Percentiles rank a stretch among this genome's conserved stretches.
These are phyloP conservation scores for Coleophoma eucalyptorum DNA, from an alignment of 2,329 filamentous ascomycete species.

Conservation along the genomic window DNA sequence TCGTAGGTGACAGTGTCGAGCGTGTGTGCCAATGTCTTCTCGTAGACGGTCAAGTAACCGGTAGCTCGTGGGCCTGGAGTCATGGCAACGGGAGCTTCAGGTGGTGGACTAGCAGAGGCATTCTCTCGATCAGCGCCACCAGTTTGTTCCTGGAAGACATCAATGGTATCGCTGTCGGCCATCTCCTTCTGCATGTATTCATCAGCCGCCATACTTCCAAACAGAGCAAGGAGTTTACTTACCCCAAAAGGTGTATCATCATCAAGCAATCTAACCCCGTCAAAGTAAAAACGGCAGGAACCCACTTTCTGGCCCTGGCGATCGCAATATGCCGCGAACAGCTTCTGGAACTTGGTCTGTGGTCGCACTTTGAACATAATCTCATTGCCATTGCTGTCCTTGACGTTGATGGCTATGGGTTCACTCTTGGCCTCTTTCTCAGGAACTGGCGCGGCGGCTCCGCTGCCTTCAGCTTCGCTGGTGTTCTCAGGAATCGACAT, in stretches of 20 bases:
- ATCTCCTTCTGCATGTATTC: background rate
- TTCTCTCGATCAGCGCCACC: background rate
- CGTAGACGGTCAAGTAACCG: constrained; percentile 51
- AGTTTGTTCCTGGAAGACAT: background rate
- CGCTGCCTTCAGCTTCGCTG: background rate
- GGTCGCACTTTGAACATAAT: background rate
- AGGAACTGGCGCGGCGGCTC: background rate
- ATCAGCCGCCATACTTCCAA: background rate
- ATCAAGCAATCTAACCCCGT: background rate
- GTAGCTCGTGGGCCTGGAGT: constrained; percentile 54
- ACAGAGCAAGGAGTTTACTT: background rate
- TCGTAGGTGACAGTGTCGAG: constrained; percentile 51
- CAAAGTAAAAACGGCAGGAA: background rate
- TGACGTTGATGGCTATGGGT: background rate
- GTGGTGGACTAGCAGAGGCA: constrained; percentile 17
- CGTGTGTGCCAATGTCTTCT: constrained; percentile 47
- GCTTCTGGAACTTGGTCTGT: background rate
- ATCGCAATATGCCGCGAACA: background rate
- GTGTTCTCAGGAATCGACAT: background rate
- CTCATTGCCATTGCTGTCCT: background rate
- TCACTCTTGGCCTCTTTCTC: background rate
- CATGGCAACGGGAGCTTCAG: constrained; percentile 10
- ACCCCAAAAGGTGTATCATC: background rate
- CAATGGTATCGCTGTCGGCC: background rate
- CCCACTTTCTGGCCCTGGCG: background rate